Evolutionary conservation across 2,329 filamentous ascomycete genomes (phyloP), one percentile per base, ranked within the genome.

Genomic region (Sphaerulina musiva): DNA sequence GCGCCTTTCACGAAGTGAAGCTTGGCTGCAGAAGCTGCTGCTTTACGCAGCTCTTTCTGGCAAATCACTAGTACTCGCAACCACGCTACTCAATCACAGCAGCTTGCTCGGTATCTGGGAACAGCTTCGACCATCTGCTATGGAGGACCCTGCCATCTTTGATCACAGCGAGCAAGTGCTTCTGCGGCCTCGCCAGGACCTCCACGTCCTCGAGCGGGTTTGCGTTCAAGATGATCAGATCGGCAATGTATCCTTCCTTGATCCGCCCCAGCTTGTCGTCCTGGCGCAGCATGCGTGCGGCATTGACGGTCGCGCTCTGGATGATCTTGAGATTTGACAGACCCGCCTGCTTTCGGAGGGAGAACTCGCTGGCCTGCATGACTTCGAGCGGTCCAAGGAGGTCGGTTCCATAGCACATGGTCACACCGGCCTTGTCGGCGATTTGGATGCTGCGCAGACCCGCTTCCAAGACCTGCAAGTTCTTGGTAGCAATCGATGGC

Each of bases 191-290:
- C 55, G 77, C 77, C 26, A 83, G 62, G 3, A 81, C 68, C 0
- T 71, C 70, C 14, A 82, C 73, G 61, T 83, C 74, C n/a, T 80
- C 73, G 48, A 83, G 64, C 2, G 80, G 80, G 59, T 81, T 81
- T 41, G 62, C 59, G 39, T 75, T 74, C 41, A 82, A 60, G 2
- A 83, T 67, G 31, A 83, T 58, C 41, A 83, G 43, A 64, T 83
- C 80, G 0, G 80, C 80, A 2, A 69, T 67, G 55, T 76, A 80
- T 0, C 78, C 79, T 14, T 70, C 66, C 57, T 72, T 73, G 3
- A 83, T 64, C 59, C 79, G 74, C 0, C 80, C 80, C 12, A 83
- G 61, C 31, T 66, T 69, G 2, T 72, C 65, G 23, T 76, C 75
- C 59, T 75, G 71, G 7, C 73, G 63, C 47, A 82, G 57, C 67